These are phyloP conservation scores for Lyophyllum decastes DNA, from an alignment of 768 basidiomycete genomes.

Conservation along the genomic window DNA sequence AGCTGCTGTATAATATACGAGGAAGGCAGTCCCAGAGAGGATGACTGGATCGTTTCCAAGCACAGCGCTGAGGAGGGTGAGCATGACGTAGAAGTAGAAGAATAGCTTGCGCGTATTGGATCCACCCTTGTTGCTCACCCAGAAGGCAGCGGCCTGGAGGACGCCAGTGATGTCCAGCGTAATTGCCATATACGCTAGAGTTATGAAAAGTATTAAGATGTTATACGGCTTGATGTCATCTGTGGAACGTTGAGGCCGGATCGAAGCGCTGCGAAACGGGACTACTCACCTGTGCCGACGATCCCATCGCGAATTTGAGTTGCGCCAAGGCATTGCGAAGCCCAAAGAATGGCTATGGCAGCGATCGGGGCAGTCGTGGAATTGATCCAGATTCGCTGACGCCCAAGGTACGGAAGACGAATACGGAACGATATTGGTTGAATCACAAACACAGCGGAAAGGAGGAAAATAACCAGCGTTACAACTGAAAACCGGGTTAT, in stretches of 20 bases:
- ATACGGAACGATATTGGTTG: constrained; percentile 36
- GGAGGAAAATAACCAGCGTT: constrained; percentile 47
- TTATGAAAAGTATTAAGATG: constrained; percentile 91
- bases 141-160: constrained; percentile 85
- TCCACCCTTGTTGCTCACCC: constrained; percentile 84
- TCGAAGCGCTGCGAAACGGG: constrained; percentile 7
- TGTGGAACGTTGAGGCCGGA: constrained; percentile 5
- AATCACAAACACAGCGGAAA: constrained; percentile 51
- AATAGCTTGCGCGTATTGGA: constrained; percentile 73
- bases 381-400: constrained; percentile 22
- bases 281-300: constrained; percentile 42
- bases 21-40: constrained; percentile 87
- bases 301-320: constrained; percentile 73
- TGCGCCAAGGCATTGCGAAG: constrained; percentile 44
- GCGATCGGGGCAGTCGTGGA: constrained; percentile 50
- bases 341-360: constrained; percentile 51
- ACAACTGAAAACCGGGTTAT: constrained; percentile 44
- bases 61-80: constrained; percentile 73
- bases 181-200: constrained; percentile 90
- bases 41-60: constrained; percentile 95
- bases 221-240: constrained; percentile 88
- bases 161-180: constrained; percentile 90
- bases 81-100: constrained; percentile 82
- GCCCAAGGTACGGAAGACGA: constrained; percentile 24
- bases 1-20: constrained; percentile 84